Conservation (phyloP, 2,329 filamentous ascomycete species). For the Fusarium sambucinum region DNA sequence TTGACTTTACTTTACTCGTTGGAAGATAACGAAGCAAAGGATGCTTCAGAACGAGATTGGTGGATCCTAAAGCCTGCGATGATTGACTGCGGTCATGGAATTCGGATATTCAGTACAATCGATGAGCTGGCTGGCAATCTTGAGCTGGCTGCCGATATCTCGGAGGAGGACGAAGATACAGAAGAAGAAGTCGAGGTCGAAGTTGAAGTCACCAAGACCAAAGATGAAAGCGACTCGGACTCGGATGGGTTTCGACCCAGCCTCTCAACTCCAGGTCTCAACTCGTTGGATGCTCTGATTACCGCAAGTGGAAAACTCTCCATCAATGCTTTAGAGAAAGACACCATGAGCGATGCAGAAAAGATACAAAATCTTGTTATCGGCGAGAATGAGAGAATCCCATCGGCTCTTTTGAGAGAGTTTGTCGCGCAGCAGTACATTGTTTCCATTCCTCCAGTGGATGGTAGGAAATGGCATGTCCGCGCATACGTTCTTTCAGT, state of each 20-base stretch:
- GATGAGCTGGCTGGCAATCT: slow-evolving; percentile 53
- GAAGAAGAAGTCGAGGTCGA: slow-evolving; percentile 14
- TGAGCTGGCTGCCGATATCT: slow-evolving; percentile 54
- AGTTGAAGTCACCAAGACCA: not conserved
- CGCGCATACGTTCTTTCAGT: slow-evolving; percentile 54
- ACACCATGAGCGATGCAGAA: slow-evolving; percentile 10
- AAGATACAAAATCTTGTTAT: slow-evolving; percentile 42
- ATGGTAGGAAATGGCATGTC: slow-evolving; percentile 54
- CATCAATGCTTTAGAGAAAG: not conserved
- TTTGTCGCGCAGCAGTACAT: slow-evolving; percentile 57
- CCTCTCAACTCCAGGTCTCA: slow-evolving; percentile 46
- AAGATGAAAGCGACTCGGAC: slow-evolving; percentile 6
- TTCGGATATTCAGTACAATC: slow-evolving; percentile 55
- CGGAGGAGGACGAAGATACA: slow-evolving; percentile 45
- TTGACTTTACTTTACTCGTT: slow-evolving; percentile 52
- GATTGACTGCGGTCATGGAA: slow-evolving; percentile 56
- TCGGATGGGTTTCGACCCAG: slow-evolving; percentile 34
- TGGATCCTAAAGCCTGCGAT: slow-evolving; percentile 57
- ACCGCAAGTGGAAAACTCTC: slow-evolving; percentile 46
- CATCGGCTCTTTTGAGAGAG: slow-evolving; percentile 53
- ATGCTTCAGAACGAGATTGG: slow-evolving; percentile 51
- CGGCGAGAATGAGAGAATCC: slow-evolving; percentile 52
- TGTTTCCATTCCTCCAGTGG: slow-evolving; percentile 49
- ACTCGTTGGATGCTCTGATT: slow-evolving; percentile 50
- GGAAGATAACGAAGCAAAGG: slow-evolving; percentile 51